Percentiles rank a stretch among this genome's conserved stretches.
phyloP scores from a whole-genome alignment of 306 rosid genomes.

The Prunus mume region DNA sequence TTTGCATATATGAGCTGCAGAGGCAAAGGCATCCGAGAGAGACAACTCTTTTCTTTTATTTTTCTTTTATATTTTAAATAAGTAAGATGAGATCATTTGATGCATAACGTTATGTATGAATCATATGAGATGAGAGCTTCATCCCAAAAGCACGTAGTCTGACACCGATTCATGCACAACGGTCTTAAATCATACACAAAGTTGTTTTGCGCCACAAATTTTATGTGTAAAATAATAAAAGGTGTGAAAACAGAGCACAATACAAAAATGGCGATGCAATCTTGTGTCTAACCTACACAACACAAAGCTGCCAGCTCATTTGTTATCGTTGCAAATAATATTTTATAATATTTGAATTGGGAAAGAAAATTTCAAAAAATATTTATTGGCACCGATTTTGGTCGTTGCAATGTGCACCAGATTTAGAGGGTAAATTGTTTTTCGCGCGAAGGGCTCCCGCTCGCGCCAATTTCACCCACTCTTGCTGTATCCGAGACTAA shows the following conservation, averaged over 20 bases:
- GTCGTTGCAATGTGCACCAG: neutral
- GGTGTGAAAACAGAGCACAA: neutral
- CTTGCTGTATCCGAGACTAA: neutral
- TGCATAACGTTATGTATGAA: too few relatives aligned
- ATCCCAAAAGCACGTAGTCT: neutral
- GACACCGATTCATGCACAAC: neutral
- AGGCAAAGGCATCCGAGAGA: neutral
- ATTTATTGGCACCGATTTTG: neutral
- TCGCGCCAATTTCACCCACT: neutral
- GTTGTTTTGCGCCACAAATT: neutral
- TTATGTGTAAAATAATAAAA: neutral
- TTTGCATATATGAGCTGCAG: neutral
- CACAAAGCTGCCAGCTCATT: neutral
- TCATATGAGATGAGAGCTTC: neutral
- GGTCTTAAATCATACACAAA: neutral
- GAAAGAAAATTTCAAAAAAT: neutral
- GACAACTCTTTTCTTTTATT: neutral
- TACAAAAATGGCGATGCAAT: neutral
- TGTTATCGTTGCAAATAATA: neutral
- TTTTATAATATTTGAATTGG: neutral
- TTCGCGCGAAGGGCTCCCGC: neutral
- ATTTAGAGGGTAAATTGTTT: neutral
- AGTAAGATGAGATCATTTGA: too few relatives aligned
- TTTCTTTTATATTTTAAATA: neutral
- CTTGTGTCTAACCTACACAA: neutral